Percentiles rank a stretch among this genome's conserved stretches.
Evolutionary conservation across 768 basidiomycete species (phyloP).

Genomic region (Serendipita indica): DNA sequence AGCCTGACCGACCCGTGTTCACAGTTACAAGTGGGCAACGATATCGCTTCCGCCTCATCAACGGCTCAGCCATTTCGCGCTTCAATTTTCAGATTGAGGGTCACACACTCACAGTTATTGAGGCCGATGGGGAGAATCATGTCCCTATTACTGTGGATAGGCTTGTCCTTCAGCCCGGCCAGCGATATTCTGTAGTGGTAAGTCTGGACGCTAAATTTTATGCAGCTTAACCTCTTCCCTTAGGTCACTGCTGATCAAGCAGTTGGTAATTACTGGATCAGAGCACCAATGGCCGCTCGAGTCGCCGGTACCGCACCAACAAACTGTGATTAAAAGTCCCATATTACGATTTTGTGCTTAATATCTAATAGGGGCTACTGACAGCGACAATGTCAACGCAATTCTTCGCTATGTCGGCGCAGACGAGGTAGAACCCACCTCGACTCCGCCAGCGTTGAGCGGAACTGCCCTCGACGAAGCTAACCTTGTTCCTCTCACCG

Average conservation of each 20-base stretch:
- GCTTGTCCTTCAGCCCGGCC: conserved; percentile 34
- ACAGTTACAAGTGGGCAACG: background rate
- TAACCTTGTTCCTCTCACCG: background rate
- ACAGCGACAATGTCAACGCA: conserved; percentile 9
- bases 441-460: background rate
- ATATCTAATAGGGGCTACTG: background rate
- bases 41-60: conserved; percentile 28
- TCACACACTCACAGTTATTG: conserved; percentile 34
- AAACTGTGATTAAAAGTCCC: background rate
- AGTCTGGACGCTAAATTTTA: background rate
- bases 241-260: conserved; percentile 24
- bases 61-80: conserved; percentile 21
- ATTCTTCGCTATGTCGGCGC: conserved; percentile 4
- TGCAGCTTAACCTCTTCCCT: background rate
- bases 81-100: conserved; percentile 32
- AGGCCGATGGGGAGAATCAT: conserved; percentile 30
- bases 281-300: conserved; percentile 9
- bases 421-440: background rate
- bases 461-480: background rate
- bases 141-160: conserved; percentile 27
- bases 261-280: conserved; percentile 30
- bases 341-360: background rate
- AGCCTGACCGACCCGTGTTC: background rate
- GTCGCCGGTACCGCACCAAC: background rate
- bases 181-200: conserved; percentile 36